Conservation (phyloP, 1,284 basidiomycete species). For the Ustanciosporium gigantosporum region DNA sequence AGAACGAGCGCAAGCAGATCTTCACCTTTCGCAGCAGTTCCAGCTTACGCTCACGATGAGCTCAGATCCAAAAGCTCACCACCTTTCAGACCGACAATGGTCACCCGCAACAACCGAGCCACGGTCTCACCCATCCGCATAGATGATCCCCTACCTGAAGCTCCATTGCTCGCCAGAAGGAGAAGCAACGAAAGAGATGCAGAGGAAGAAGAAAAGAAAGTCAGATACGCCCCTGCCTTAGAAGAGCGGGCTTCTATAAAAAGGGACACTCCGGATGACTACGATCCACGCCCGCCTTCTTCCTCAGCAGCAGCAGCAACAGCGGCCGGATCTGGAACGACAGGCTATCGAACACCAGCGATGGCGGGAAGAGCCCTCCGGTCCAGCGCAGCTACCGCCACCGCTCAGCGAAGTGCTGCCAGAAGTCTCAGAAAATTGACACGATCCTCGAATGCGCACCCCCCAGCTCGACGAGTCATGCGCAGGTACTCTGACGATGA, state of each 20-base stretch:
- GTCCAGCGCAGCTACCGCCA: constrained; percentile 14
- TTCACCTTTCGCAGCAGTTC: constrained; percentile 17
- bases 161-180: constrained; percentile 3
- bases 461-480: constrained; percentile 44
- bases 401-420: constrained; percentile 30
- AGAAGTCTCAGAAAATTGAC: constrained; percentile 35
- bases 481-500: constrained; percentile 52
- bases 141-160: constrained; percentile 5
- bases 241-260: constrained; percentile 24
- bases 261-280: constrained; percentile 21
- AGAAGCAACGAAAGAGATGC: constrained; percentile 18
- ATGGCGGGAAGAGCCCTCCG: constrained; percentile 30
- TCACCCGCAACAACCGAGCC: not conserved
- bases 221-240: constrained; percentile 19
- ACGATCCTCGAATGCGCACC: constrained; percentile 33
- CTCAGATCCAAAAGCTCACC: constrained; percentile 27
- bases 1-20: constrained; percentile 16
- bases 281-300: constrained; percentile 1
- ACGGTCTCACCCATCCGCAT: not conserved
- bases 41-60: constrained; percentile 11
- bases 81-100: constrained; percentile 9
- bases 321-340: constrained; percentile 7
- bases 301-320: constrained; percentile 5
- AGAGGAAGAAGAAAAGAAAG: constrained; percentile 26
- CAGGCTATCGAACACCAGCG: constrained; percentile 38